Conservation (phyloP, 768 basidiomycete species). For the Pholiota molesta region DNA sequence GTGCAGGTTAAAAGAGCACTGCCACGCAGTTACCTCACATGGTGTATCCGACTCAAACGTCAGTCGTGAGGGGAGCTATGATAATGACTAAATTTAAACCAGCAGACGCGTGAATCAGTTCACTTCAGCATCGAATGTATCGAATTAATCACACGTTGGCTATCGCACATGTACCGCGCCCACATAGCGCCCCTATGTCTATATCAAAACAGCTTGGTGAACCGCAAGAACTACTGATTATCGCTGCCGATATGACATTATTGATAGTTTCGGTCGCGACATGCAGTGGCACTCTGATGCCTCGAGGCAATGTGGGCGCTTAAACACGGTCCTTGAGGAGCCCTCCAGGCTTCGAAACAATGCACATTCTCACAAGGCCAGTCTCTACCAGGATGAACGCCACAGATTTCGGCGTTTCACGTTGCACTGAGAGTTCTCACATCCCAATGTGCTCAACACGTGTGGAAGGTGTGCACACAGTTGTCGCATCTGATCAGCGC, state of each 20-base stretch:
- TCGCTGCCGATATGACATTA: background rate
- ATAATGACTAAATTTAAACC: background rate
- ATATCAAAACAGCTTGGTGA: background rate
- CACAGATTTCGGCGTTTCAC: background rate
- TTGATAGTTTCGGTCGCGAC: background rate
- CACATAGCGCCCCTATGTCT: background rate
- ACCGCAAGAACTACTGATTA: background rate
- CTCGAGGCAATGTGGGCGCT: slow-evolving; percentile 3
- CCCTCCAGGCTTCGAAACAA: background rate
- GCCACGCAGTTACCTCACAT: no score
- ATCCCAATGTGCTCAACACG: background rate
- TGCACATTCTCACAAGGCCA: background rate
- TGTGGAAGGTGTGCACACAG: background rate
- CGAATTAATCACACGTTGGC: background rate
- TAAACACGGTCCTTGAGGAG: background rate
- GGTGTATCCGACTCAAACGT: no score
- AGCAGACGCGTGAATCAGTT: background rate
- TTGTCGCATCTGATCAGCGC: background rate
- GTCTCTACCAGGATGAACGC: background rate
- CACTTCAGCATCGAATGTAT: background rate
- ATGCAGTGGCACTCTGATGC: background rate
- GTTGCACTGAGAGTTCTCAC: background rate
- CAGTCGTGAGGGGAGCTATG: no score
- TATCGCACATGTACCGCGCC: background rate
- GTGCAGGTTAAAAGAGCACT: no score